Evolutionary conservation across 257 asterid genomes (phyloP).

Genomic region (Solanum medicagineum): DNA sequence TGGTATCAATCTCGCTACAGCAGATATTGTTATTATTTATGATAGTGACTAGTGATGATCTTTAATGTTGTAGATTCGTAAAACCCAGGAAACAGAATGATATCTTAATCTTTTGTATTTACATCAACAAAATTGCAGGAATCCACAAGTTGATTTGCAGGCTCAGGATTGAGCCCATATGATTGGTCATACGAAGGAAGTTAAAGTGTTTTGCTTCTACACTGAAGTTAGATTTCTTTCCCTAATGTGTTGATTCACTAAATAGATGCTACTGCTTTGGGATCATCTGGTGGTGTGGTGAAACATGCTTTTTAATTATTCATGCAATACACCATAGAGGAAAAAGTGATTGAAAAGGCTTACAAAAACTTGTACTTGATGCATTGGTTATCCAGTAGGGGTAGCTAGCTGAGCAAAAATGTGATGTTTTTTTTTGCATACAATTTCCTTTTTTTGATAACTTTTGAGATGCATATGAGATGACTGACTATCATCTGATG

Average conservation of each 20-base stretch:
- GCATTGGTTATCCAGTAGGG: neutral
- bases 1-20: neutral
- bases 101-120: neutral
- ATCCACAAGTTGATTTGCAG: conserved; percentile 97
- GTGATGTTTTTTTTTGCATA: neutral
- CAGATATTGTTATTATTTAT: conserved; percentile 94
- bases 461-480: neutral
- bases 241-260: neutral
- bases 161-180: conserved; percentile 99
- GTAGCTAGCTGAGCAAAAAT: conserved; percentile 2
- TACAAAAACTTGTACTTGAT: conserved; percentile 85
- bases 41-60: conserved; percentile 88
- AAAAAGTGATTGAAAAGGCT: conserved; percentile 97
- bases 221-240: conserved; percentile 63
- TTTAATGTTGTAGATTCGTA: neutral
- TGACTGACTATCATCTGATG: neutral
- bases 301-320: conserved; percentile 1
- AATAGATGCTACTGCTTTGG: neutral
- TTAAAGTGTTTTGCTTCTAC: conserved; percentile 96
- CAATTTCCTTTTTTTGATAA: neutral
- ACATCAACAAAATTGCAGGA: conserved; percentile 39
- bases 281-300: neutral
- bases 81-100: neutral
- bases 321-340: conserved; percentile 87
- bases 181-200: conserved; percentile 99